Conservation (phyloP, 139 green algal genomes). For the Chlorella sp. region DNA sequence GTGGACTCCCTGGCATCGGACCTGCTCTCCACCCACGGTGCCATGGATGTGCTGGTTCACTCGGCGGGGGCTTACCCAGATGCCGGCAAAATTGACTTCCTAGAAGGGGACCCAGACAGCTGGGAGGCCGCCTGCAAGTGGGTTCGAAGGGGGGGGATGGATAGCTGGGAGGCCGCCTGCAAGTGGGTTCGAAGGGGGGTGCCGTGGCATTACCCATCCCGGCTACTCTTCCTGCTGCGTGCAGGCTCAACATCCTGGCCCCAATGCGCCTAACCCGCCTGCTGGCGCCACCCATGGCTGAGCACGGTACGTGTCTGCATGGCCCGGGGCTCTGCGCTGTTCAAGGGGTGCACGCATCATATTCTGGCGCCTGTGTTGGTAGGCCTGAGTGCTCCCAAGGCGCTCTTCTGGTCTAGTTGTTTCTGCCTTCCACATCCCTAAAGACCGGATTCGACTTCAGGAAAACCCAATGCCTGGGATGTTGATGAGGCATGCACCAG, state of each 20-base stretch:
- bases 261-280: conserved; percentile 56
- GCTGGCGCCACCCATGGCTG: conserved; percentile 50
- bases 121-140: conserved; percentile 6
- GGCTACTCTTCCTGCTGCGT: too few species aligned
- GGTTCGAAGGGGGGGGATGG: not conserved
- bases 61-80: conserved; percentile 42
- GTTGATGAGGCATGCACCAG: too few species aligned
- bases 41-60: conserved; percentile 63
- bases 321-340: not conserved
- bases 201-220: not conserved
- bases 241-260: conserved; percentile 47
- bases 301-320: conserved; percentile 20
- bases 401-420: not conserved
- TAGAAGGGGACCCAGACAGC: conserved; percentile 21
- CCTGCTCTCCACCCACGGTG: conserved; percentile 33
- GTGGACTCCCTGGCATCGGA: conserved; percentile 42
- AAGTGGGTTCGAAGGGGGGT: not conserved
- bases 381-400: not conserved
- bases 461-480: too few species aligned
- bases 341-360: not conserved
- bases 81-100: not conserved
- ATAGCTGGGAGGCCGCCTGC: conserved; percentile 3
- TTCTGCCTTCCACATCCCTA: not conserved
- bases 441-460: too few species aligned
- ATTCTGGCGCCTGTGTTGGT: too few species aligned